Evolutionary conservation across 257 asterid species (phyloP).

Genomic region (Nicotiana tomentosiformis): DNA sequence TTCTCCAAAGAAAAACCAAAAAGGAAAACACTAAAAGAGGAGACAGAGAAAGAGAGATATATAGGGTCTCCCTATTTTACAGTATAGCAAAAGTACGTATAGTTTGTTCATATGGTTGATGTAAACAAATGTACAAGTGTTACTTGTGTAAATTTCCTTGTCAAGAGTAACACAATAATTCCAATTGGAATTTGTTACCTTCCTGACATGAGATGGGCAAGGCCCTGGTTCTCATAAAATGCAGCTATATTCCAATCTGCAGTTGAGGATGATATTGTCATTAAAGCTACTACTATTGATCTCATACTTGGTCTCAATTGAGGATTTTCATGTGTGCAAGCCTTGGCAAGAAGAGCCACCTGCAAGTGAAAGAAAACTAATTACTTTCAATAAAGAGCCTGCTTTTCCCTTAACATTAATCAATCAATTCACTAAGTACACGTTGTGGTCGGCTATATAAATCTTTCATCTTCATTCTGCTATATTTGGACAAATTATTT

Average conservation of each 20-base stretch:
- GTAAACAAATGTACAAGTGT: not conserved
- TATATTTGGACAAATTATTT: not conserved
- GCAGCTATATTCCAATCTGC: conserved; percentile 88
- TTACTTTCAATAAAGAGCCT: not conserved
- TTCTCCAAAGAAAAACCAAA: no score
- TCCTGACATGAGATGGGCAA: conserved; percentile 63
- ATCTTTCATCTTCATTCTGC: not conserved
- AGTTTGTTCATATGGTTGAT: not conserved
- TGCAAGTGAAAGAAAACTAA: conserved; percentile 13
- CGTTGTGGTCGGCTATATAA: not conserved
- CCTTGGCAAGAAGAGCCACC: conserved; percentile 80
- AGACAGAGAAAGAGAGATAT: not conserved
- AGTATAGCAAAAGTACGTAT: not conserved
- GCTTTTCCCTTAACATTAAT: not conserved
- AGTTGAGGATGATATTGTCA: conserved; percentile 78
- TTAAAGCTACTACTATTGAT: conserved; percentile 76
- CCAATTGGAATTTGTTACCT: conserved; percentile 25
- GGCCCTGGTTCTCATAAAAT: conserved; percentile 66
- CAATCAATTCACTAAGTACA: not conserved
- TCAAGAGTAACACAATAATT: not conserved
- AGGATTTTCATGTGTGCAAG: conserved; percentile 77
- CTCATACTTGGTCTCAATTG: conserved; percentile 88
- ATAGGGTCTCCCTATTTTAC: not conserved
- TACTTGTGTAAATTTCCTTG: not conserved
- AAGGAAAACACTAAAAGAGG: not conserved